Conservation (phyloP, 2,329 filamentous ascomycete species). For the Pestalotiopsis sp. region DNA sequence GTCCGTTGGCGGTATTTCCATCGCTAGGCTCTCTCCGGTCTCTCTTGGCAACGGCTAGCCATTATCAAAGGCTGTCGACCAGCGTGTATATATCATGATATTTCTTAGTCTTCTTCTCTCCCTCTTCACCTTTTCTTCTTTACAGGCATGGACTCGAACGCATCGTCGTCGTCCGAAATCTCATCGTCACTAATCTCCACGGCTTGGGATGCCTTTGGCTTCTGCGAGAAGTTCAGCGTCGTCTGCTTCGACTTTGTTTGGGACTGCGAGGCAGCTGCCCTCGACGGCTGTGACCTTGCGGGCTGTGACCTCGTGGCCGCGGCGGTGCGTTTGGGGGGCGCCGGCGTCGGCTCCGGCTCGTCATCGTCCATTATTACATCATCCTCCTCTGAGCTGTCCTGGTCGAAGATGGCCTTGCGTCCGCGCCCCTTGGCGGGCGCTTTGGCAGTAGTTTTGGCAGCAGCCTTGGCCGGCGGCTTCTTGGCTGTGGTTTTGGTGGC, state of each 20-base stretch:
- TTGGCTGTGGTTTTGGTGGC: constrained; percentile 28
- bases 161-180: constrained; percentile 61
- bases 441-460: constrained; percentile 44
- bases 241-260: constrained; percentile 44
- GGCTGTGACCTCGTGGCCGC: constrained; percentile 33
- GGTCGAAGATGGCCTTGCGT: constrained; percentile 40
- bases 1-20: no score
- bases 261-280: constrained; percentile 21
- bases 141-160: constrained; percentile 56
- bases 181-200: constrained; percentile 67
- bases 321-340: constrained; percentile 28
- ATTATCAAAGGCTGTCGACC: no score
- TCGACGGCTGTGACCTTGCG: constrained; percentile 35
- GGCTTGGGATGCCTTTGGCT: constrained; percentile 46
- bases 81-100: no score
- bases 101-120: background rate
- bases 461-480: constrained; percentile 38
- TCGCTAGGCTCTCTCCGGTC: no score
- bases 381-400: constrained; percentile 41
- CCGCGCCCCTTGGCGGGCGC: constrained; percentile 39
- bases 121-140: constrained; percentile 30
- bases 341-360: constrained; percentile 38
- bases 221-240: constrained; percentile 51
- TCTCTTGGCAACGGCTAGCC: no score
- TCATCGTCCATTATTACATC: constrained; percentile 58